These are phyloP conservation scores for Colletotrichum cordylinicola DNA, from an alignment of 2,329 filamentous ascomycete genomes.

Conservation along the genomic window DNA sequence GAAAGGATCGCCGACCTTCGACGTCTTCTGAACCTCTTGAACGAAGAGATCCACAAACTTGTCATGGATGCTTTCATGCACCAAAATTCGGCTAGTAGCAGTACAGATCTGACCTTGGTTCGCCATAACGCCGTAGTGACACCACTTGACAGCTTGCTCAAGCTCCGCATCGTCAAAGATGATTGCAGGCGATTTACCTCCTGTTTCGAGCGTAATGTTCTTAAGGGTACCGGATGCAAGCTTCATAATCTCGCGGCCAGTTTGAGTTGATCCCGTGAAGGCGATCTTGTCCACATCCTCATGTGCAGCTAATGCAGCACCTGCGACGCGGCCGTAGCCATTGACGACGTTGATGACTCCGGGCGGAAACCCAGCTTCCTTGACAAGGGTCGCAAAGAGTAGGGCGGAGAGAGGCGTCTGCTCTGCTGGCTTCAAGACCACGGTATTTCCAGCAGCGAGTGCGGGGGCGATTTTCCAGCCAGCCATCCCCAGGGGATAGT, in stretches of 20 bases:
- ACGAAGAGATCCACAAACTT: background rate
- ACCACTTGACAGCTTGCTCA: background rate
- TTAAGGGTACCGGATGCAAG: background rate
- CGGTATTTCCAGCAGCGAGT: background rate
- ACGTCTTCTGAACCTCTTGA: background rate
- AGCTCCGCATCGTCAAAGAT: background rate
- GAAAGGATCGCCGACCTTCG: background rate
- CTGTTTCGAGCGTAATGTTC: background rate
- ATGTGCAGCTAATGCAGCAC: background rate
- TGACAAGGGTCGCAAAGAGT: background rate
- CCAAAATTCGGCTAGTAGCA: background rate
- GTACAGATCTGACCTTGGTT: background rate
- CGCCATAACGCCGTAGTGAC: background rate
- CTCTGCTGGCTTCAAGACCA: background rate
- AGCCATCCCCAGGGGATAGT: background rate
- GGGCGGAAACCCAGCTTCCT: background rate
- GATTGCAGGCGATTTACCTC: background rate
- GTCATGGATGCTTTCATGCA: background rate
- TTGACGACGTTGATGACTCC: background rate
- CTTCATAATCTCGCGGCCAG: background rate
- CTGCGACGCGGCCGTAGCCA: background rate
- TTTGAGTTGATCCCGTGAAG: background rate
- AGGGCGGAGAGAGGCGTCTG: background rate
- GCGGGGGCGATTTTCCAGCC: background rate
- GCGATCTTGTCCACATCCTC: background rate